A percentile compares a stretch with the other conserved stretches of the same genome.
Evolutionary conservation across 345 rosid genomes (phyloP).

Genomic region (Luvunga scandens): DNA sequence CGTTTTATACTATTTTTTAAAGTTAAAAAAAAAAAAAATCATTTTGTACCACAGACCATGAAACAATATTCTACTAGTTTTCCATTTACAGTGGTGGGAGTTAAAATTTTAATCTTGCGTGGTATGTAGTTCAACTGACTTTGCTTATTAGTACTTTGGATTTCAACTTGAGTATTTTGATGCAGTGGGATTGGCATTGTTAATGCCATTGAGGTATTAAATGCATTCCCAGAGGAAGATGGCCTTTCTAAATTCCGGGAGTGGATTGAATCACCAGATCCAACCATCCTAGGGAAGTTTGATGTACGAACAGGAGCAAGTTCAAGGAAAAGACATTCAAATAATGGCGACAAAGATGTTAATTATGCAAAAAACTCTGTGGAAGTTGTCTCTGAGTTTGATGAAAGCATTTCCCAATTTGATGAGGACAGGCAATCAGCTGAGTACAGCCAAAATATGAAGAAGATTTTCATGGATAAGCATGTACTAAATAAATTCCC

Average conservation of each 20-base stretch:
- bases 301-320: slow-evolving; percentile 33
- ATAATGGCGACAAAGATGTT: slow-evolving; percentile 26
- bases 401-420: slow-evolving; percentile 28
- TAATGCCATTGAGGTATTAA: slow-evolving; percentile 91
- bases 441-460: slow-evolving; percentile 38
- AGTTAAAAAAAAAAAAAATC: no score
- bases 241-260: slow-evolving; percentile 85
- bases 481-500: slow-evolving; percentile 50
- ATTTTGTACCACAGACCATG: not conserved
- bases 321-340: slow-evolving; percentile 45
- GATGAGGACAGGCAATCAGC: slow-evolving; percentile 27
- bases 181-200: slow-evolving; percentile 98
- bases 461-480: slow-evolving; percentile 77
- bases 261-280: slow-evolving; percentile 99
- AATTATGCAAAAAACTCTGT: slow-evolving; percentile 8
- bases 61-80: not conserved
- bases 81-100: not conserved
- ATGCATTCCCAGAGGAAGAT: slow-evolving; percentile 91
- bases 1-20: no score
- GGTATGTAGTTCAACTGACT: slow-evolving; percentile 1
- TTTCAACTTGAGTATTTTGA: slow-evolving; percentile 18
- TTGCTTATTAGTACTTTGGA: slow-evolving; percentile 14
- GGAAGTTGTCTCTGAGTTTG: slow-evolving; percentile 27
- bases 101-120: not conserved
- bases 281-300: slow-evolving; percentile 69